Evolutionary conservation across 2,329 filamentous ascomycete species (phyloP).

Genomic region (Waltergamsia citrina): DNA sequence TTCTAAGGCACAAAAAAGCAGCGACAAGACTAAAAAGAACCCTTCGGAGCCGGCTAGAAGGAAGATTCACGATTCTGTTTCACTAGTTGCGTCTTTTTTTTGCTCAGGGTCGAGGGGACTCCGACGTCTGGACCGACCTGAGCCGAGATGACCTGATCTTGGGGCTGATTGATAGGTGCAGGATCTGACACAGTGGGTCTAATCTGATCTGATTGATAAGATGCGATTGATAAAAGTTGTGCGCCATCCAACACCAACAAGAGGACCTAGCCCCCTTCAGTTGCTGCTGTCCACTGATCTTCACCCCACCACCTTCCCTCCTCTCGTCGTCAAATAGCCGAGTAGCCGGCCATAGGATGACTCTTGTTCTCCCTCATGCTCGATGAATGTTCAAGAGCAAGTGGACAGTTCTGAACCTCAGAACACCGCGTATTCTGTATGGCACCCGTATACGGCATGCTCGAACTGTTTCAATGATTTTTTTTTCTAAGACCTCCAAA

Average conservation of each 20-base stretch:
- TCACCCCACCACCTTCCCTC: neutral
- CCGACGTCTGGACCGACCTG: neutral
- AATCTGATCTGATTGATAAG: conserved; percentile 40
- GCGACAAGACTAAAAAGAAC: no score
- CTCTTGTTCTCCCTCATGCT: no score
- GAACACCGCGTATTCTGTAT: no score
- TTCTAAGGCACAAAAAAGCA: no score
- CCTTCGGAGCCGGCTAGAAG: neutral
- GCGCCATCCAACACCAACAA: conserved; percentile 3
- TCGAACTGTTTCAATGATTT: no score
- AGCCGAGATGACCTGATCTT: conserved; percentile 4
- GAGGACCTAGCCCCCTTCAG: neutral
- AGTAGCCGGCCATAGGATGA: no score
- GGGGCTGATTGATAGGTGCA: conserved; percentile 17
- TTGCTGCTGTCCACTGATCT: neutral
- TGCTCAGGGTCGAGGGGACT: conserved; percentile 9
- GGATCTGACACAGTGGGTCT: conserved; percentile 12
- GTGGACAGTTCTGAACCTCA: no score
- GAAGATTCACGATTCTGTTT: conserved; percentile 1
- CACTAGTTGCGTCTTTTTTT: conserved; percentile 11
- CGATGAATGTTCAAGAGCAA: no score
- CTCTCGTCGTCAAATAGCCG: no score
- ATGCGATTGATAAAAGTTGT: conserved; percentile 34
- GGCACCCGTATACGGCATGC: no score
- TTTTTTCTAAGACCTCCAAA: no score